A percentile compares a stretch with the other conserved stretches of the same genome.
Evolutionary conservation across 2,329 filamentous ascomycete species (phyloP).

Genomic region (Ceratocystis colombiana): DNA sequence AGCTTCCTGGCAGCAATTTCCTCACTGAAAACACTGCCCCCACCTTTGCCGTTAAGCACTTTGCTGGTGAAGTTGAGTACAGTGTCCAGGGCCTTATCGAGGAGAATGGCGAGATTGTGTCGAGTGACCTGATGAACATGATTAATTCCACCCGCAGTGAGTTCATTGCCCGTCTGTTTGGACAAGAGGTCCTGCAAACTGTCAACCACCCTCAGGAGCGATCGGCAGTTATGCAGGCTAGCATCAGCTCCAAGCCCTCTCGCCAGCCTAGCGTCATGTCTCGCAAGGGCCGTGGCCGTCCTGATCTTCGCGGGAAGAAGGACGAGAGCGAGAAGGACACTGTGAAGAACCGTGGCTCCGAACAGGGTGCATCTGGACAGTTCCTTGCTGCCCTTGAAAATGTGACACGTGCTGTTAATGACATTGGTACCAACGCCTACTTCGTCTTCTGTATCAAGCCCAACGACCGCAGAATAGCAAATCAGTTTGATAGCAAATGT

Average conservation of each 20-base stretch:
- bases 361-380: slow-evolving; percentile 85
- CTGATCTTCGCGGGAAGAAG: slow-evolving; percentile 35
- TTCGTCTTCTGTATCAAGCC: slow-evolving; percentile 97
- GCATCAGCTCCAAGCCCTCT: slow-evolving; percentile 89
- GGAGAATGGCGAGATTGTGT: slow-evolving; percentile 93
- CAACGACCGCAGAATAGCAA: slow-evolving; percentile 91
- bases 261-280: slow-evolving; percentile 88
- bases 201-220: slow-evolving; percentile 88
- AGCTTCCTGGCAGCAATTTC: slow-evolving; percentile 82
- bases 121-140: slow-evolving; percentile 88
- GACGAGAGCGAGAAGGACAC: slow-evolving; percentile 38
- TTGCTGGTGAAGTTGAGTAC: slow-evolving; percentile 94
- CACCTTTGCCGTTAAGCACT: slow-evolving; percentile 85
- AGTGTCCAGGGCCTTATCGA: slow-evolving; percentile 77
- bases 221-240: slow-evolving; percentile 86
- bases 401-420: slow-evolving; percentile 74
- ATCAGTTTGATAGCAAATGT: slow-evolving; percentile 98
- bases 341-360: slow-evolving; percentile 41
- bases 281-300: slow-evolving; percentile 43
- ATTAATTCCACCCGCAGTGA: slow-evolving; percentile 79
- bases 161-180: slow-evolving; percentile 83
- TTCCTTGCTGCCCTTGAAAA: slow-evolving; percentile 84
- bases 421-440: slow-evolving; percentile 79
- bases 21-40: slow-evolving; percentile 69
- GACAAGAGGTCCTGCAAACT: slow-evolving; percentile 88